Evolutionary conservation across 306 rosid species (phyloP), one percentile per base, ranked within the genome.

Genomic region (Malus domestica): DNA sequence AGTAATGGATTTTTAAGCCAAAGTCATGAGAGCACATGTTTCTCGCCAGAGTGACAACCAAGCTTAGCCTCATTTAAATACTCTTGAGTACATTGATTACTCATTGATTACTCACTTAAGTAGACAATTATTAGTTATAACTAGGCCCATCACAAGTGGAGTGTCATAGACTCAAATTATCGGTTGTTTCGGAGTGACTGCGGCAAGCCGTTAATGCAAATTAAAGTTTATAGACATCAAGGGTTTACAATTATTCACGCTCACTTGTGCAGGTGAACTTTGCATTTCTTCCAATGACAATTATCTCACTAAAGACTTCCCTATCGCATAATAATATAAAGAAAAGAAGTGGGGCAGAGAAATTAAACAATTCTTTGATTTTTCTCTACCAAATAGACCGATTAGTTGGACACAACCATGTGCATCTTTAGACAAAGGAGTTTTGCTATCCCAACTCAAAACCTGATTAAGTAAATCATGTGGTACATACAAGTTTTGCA

Each of bases 11-110:
- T 38, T 64, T 57, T 22, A 72, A 58, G 67, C 76, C 55, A 2
- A 59, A 38, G 76, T 38, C 76, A 23, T 57, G 76, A 72, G 76
- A 14, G 11, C 67, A 54, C 76, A 72, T 72, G 76, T 38, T 58
- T 55, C 76, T 66, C 49, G 14, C 76, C 38, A 72, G 16, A n/a
- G 38, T 57, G 76, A 58, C 76, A 58, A 22, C 67, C 67, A n/a
- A 72, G 22, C 70, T 65, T 19, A 15, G 8, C 54, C 16, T 33
- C 64, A 20, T 7, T 55, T 67, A 22, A 42, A 67, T 67, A 9
- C 2, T 35, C 14, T 40, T 18, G 9, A 32, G 3, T 62, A 13
- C 4, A 10, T 35, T 66, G 22, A 30, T 64, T 30, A 64, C 68
- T 64, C 4, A 10, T 35, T 66, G 22, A 30, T 64, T 30, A 64